Evolutionary conservation across 2,329 filamentous ascomycete genomes (phyloP).

Genomic region (Talaromyces sp.): DNA sequence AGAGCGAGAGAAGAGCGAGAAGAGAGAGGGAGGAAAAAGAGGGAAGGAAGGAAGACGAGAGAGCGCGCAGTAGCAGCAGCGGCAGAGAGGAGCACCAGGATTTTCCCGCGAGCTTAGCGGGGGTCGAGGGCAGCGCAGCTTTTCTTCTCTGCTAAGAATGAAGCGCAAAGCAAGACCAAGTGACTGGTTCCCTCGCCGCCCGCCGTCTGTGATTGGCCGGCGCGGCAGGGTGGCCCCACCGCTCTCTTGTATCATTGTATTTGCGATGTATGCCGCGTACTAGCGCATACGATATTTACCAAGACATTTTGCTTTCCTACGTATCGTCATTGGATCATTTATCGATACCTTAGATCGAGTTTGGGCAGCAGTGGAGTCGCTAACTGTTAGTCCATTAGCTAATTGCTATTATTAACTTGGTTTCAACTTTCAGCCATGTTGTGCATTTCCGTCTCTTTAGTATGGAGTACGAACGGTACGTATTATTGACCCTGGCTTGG

Average conservation of each 20-base stretch:
- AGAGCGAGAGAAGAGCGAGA: constrained; percentile 8
- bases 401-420: background rate
- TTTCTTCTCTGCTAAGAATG: background rate
- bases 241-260: background rate
- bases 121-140: background rate
- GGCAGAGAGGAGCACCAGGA: background rate
- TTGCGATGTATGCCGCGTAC: background rate
- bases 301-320: background rate
- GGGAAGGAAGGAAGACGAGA: background rate
- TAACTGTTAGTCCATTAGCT: background rate
- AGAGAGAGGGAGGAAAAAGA: background rate
- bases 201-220: background rate
- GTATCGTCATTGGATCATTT: background rate
- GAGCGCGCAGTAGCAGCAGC: background rate
- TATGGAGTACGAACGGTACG: background rate
- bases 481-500: background rate
- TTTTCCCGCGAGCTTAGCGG: background rate
- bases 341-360: background rate
- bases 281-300: background rate
- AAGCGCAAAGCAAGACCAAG: background rate
- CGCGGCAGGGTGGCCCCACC: background rate
- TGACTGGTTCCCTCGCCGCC: background rate
- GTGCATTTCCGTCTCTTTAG: background rate
- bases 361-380: background rate
- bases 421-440: background rate